Conservation (phyloP, 2,329 filamentous ascomycete genomes). For the Colletotrichum navitas region DNA sequence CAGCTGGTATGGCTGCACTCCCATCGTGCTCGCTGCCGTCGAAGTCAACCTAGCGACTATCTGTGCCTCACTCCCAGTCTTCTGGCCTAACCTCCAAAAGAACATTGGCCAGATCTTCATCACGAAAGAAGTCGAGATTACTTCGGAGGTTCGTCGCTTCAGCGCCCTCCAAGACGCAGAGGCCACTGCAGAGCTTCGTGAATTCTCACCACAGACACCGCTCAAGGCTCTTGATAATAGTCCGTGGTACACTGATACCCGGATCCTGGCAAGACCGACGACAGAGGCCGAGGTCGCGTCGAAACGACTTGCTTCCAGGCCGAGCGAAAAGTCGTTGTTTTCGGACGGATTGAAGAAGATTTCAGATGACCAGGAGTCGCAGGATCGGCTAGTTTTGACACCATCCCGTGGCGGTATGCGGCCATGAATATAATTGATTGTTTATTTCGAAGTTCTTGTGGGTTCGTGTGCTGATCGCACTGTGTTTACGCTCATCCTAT, state of each 20-base stretch:
- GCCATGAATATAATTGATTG: background rate
- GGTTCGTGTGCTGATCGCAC: background rate
- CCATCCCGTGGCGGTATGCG: background rate
- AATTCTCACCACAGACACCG: conserved; percentile 13
- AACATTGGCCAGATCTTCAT: conserved; percentile 51
- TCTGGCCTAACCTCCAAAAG: conserved; percentile 45
- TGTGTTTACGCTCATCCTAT: background rate
- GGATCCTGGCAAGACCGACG: background rate
- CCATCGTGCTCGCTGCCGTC: conserved; percentile 50
- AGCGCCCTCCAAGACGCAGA: conserved; percentile 16
- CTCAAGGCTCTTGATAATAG: background rate
- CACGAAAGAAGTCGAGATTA: conserved; percentile 51
- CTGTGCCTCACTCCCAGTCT: conserved; percentile 35
- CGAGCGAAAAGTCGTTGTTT: conserved; percentile 15
- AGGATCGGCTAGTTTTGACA: conserved; percentile 15
- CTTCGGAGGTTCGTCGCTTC: conserved; percentile 40
- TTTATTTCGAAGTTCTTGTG: background rate
- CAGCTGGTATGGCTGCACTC: conserved; percentile 52
- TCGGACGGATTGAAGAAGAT: conserved; percentile 20
- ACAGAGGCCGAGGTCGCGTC: conserved; percentile 23
- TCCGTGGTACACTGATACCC: conserved; percentile 11
- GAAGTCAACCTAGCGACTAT: conserved; percentile 48
- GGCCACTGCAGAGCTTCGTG: conserved; percentile 10
- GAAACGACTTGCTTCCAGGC: background rate
- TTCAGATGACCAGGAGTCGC: conserved; percentile 16